Conservation (phyloP, 1,284 basidiomycete species). For the Rhizoctonia solani region DNA sequence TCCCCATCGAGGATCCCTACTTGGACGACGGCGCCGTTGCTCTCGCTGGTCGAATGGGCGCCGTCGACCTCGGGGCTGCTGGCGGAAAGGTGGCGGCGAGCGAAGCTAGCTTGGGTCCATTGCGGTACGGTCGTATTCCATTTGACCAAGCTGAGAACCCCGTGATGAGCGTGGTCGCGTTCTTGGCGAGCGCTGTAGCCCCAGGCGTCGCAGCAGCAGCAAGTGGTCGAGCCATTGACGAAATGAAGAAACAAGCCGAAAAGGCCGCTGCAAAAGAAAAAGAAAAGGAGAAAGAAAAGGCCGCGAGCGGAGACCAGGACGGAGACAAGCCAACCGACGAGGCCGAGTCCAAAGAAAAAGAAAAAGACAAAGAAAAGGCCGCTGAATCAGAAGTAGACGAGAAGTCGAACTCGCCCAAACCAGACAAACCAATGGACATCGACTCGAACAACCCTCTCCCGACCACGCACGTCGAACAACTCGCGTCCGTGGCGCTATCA, state of each 20-base stretch:
- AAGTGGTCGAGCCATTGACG: slow-evolving; percentile 85
- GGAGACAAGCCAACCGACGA: slow-evolving; percentile 45
- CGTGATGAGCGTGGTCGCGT: slow-evolving; percentile 97
- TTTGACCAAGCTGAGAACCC: slow-evolving; percentile 97
- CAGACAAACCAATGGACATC: slow-evolving; percentile 39
- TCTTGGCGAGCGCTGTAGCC: slow-evolving; percentile 90
- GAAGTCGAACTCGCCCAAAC: slow-evolving; percentile 36
- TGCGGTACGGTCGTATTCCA: slow-evolving; percentile 80
- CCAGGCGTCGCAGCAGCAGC: slow-evolving; percentile 92
- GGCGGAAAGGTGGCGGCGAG: slow-evolving; percentile 39
- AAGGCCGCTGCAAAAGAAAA: slow-evolving; percentile 48
- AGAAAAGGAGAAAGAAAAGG: slow-evolving; percentile 44
- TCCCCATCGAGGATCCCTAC: slow-evolving; percentile 97
- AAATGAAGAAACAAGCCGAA: slow-evolving; percentile 65
- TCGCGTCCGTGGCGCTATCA: slow-evolving; percentile 82
- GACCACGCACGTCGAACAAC: slow-evolving; percentile 75
- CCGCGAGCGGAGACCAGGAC: slow-evolving; percentile 41
- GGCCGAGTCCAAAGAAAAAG: slow-evolving; percentile 47
- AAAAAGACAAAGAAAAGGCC: slow-evolving; percentile 41
- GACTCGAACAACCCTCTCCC: slow-evolving; percentile 47
- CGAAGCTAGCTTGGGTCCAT: slow-evolving; percentile 68
- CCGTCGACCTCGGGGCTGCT: slow-evolving; percentile 63
- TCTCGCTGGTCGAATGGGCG: slow-evolving; percentile 36
- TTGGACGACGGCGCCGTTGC: slow-evolving; percentile 48
- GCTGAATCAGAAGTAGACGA: slow-evolving; percentile 40